phyloP scores from a whole-genome alignment of 225 moss, liverwort and hornwort species.

The Ulota crispa region DNA sequence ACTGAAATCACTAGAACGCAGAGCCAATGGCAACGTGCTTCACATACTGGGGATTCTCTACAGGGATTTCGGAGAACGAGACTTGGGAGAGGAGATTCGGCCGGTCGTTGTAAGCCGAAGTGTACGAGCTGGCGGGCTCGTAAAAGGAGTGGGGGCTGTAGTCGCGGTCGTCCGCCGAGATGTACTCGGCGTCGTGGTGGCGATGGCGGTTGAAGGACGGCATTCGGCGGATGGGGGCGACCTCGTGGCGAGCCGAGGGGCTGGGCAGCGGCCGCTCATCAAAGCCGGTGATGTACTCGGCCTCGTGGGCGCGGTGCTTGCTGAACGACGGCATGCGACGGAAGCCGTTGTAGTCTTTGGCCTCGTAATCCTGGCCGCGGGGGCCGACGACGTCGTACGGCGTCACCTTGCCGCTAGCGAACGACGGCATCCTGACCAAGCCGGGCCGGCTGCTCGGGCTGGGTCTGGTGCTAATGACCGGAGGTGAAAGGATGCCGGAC shows the following conservation, averaged over 20 bases:
- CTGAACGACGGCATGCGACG: constrained; percentile 45
- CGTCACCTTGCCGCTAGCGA: constrained; percentile 35
- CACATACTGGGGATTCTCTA: constrained; percentile 47
- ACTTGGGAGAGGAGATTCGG: constrained; percentile 30
- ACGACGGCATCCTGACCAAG: constrained; percentile 36
- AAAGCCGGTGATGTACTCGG: constrained; percentile 43
- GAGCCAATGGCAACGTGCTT: constrained; percentile 22
- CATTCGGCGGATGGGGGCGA: constrained; percentile 16
- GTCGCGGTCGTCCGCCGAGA: constrained; percentile 5
- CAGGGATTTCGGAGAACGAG: constrained; percentile 48
- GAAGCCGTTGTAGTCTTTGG: constrained; percentile 23
- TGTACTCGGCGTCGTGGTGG: constrained; percentile 46
- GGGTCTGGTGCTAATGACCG: neutral
- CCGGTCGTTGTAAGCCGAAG: constrained; percentile 17
- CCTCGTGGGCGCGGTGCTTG: constrained; percentile 41
- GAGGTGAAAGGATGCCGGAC: neutral
- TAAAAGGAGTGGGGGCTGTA: constrained; percentile 15
- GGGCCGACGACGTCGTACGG: constrained; percentile 6
- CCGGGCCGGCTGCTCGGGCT: neutral
- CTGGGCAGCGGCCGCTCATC: constrained; percentile 2
- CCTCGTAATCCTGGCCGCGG: constrained; percentile 31
- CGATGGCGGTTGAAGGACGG: constrained; percentile 40
- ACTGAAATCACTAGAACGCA: neutral
- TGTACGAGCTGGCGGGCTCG: constrained; percentile 11
- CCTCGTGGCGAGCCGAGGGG: neutral